A percentile compares a stretch with the other conserved stretches of the same genome.
Evolutionary conservation across 164 flowering plant genomes (phyloP).

Genomic region (Liriodendron chinense): DNA sequence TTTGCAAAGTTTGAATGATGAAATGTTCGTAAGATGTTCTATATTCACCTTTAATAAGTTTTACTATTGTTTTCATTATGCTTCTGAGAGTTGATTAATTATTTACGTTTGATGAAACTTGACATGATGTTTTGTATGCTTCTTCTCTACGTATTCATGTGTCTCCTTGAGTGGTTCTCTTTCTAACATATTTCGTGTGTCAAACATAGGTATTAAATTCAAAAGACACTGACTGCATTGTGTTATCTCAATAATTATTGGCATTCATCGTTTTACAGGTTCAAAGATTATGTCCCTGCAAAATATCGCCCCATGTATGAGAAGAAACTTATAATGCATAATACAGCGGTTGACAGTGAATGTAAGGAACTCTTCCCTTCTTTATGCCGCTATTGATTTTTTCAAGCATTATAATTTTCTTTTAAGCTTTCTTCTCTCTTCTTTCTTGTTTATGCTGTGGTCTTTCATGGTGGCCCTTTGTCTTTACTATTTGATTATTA

Average conservation of each 20-base stretch:
- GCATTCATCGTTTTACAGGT: conserved; percentile 44
- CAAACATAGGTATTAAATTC: background rate
- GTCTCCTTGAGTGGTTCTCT: background rate
- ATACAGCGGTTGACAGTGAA: conserved; percentile 7
- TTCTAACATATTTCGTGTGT: background rate
- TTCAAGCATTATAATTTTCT: background rate
- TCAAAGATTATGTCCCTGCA: conserved; percentile 84
- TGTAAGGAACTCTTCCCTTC: conserved; percentile 2
- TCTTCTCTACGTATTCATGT: too few species aligned
- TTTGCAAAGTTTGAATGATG: background rate
- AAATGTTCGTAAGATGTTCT: background rate
- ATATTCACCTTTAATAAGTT: background rate
- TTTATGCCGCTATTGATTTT: background rate
- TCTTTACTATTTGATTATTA: too few species aligned
- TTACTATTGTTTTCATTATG: background rate
- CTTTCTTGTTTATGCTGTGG: too few species aligned
- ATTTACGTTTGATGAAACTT: background rate
- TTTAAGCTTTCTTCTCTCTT: background rate
- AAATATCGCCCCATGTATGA: conserved; percentile 72
- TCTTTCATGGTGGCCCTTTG: too few species aligned
- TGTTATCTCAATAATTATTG: conserved; percentile 1
- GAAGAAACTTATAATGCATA: conserved; percentile 33
- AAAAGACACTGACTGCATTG: background rate
- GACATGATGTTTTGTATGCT: background rate
- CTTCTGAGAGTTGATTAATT: background rate